A percentile compares a stretch with the other conserved stretches of the same genome.
Conservation (phyloP, 140 eudicot genomes). For the Stevia rebaudiana region DNA sequence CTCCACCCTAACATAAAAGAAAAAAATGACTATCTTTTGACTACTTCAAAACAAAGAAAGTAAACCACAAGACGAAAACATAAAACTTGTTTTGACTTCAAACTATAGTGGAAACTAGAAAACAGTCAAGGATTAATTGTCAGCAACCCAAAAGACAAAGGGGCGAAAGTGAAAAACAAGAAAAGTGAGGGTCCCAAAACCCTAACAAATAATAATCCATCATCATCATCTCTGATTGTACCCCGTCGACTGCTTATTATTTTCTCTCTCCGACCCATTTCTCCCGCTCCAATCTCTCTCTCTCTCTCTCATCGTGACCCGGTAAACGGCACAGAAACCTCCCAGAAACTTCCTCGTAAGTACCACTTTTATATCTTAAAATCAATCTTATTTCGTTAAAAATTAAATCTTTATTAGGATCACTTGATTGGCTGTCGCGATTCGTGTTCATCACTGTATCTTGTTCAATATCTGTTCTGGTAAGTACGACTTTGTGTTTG, state of each 20-base stretch:
- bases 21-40: no score
- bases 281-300: constrained; percentile 24
- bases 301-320: constrained; percentile 20
- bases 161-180: not conserved
- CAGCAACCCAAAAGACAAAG: not conserved
- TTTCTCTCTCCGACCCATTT: constrained; percentile 29
- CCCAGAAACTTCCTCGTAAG: constrained; percentile 25
- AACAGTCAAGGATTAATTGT: no score
- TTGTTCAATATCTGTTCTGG: constrained; percentile 10
- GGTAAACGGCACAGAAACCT: constrained; percentile 32
- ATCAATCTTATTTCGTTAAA: not conserved
- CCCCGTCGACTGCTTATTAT: constrained; percentile 21
- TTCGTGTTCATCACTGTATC: not conserved
- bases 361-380: not conserved
- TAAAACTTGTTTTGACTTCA: no score
- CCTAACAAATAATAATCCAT: not conserved
- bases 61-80: no score
- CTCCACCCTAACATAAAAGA: no score
- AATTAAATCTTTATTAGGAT: constrained; percentile 5
- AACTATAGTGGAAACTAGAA: no score
- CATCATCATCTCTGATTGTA: not conserved
- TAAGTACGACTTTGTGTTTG: constrained; percentile 15
- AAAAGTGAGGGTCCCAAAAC: not conserved
- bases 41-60: no score
- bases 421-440: constrained; percentile 1